These are phyloP conservation scores for Cornus kousa DNA, from an alignment of 148 eudicot species.

Conservation along the genomic window DNA sequence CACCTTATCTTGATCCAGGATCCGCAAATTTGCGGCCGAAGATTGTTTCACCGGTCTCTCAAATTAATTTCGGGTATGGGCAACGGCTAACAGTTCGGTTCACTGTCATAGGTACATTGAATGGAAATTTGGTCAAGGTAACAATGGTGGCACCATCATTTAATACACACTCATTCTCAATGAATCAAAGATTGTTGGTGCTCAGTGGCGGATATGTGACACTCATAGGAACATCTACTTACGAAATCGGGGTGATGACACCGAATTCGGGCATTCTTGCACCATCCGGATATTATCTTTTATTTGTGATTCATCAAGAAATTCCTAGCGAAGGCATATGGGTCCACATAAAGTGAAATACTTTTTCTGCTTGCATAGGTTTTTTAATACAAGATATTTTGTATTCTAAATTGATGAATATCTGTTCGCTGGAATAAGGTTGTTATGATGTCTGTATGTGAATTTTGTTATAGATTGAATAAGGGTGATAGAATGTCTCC, in stretches of 20 bases:
- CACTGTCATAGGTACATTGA: slow-evolving; percentile 1
- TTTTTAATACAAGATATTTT: no score
- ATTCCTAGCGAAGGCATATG: slow-evolving; percentile 65
- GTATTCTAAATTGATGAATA: no score
- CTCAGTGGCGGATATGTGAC: neutral
- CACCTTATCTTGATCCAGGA: slow-evolving; percentile 35
- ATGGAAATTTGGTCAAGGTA: slow-evolving; percentile 21
- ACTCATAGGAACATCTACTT: neutral
- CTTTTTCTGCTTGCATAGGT: neutral
- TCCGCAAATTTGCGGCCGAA: slow-evolving; percentile 21
- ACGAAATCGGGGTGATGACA: slow-evolving; percentile 22
- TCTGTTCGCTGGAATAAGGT: no score
- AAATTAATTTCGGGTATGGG: slow-evolving; percentile 22
- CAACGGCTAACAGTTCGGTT: slow-evolving; percentile 18
- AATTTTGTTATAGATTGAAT: no score
- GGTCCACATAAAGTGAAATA: slow-evolving; percentile 39
- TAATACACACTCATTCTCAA: slow-evolving; percentile 50
- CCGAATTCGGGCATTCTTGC: slow-evolving; percentile 44
- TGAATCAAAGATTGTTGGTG: slow-evolving; percentile 42
- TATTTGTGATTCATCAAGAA: slow-evolving; percentile 51
- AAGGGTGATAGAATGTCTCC: neutral
- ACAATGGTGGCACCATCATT: slow-evolving; percentile 60
- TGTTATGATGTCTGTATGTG: no score
- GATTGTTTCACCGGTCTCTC: slow-evolving; percentile 25
- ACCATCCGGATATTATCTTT: slow-evolving; percentile 56